A percentile compares a stretch with the other conserved stretches of the same genome.
Conservation (phyloP, 148 eudicot genomes). For the Silene uniflora region DNA sequence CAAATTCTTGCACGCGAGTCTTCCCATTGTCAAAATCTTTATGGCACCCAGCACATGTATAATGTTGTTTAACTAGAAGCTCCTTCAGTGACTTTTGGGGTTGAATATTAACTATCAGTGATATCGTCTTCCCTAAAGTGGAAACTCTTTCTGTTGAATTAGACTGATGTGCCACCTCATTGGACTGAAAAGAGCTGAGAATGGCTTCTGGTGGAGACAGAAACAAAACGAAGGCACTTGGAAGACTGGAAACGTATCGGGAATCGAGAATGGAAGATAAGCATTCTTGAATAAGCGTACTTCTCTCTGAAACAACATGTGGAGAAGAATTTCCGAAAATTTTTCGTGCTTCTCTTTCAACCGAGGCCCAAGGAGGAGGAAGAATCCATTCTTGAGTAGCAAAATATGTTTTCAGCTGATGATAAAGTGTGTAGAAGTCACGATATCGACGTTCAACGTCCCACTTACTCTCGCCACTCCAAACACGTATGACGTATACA, state of each 20-base stretch:
- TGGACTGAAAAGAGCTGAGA: conserved; percentile 44
- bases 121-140: conserved; percentile 67
- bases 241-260: conserved; percentile 37
- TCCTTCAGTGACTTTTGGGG: conserved; percentile 65
- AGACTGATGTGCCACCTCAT: conserved; percentile 30
- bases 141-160: conserved; percentile 26
- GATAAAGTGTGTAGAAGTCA: conserved; percentile 76
- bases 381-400: conserved; percentile 62
- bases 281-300: conserved; percentile 81
- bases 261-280: conserved; percentile 55
- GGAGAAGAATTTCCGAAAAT: conserved; percentile 84
- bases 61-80: conserved; percentile 74
- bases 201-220: conserved; percentile 55
- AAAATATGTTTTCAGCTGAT: conserved; percentile 58
- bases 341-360: conserved; percentile 76
- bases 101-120: conserved; percentile 61
- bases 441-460: conserved; percentile 91
- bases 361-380: conserved; percentile 79
- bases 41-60: conserved; percentile 90
- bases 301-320: conserved; percentile 77
- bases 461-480: conserved; percentile 71
- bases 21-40: conserved; percentile 71
- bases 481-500: conserved; percentile 59
- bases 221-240: conserved; percentile 62
- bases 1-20: conserved; percentile 68